Conservation (phyloP, 331 rosid species). For the Cydonia oblonga region DNA sequence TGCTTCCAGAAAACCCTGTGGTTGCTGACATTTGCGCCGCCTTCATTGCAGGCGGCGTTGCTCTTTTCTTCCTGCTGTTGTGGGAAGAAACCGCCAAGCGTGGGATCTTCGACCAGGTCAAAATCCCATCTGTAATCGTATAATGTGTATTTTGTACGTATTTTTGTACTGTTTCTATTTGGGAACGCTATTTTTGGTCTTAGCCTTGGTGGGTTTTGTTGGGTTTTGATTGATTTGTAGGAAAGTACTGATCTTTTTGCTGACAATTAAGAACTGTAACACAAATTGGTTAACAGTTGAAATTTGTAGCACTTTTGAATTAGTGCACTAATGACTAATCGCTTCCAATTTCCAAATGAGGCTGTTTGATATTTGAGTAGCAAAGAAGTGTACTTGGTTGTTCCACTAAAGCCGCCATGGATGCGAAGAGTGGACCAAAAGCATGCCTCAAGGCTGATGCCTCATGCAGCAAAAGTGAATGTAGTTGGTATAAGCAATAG, state of each 20-base stretch:
- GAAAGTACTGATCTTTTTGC: neutral
- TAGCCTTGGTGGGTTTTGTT: neutral
- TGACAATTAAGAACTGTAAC: neutral
- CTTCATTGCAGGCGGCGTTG: slow-evolving; percentile 37
- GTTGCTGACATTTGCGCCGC: slow-evolving; percentile 56
- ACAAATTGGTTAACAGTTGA: neutral
- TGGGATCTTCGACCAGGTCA: slow-evolving; percentile 65
- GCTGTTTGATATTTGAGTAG: neutral
- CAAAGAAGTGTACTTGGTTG: neutral
- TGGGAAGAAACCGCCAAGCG: slow-evolving; percentile 66
- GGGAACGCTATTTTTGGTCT: neutral
- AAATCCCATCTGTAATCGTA: neutral
- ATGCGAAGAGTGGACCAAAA: neutral
- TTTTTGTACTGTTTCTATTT: neutral
- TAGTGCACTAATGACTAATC: neutral
- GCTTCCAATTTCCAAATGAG: neutral
- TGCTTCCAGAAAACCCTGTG: slow-evolving; percentile 40
- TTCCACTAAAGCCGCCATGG: neutral
- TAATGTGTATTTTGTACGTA: neutral
- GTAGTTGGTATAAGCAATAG: neutral
- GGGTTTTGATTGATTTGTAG: neutral
- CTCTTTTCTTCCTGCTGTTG: slow-evolving; percentile 38
- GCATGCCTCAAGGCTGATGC: neutral
- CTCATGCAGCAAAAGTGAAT: neutral
- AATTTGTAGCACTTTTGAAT: neutral